Evolutionary conservation across 352 stramenopile species (phyloP).

Genomic region (Phytophthora nicotianae): DNA sequence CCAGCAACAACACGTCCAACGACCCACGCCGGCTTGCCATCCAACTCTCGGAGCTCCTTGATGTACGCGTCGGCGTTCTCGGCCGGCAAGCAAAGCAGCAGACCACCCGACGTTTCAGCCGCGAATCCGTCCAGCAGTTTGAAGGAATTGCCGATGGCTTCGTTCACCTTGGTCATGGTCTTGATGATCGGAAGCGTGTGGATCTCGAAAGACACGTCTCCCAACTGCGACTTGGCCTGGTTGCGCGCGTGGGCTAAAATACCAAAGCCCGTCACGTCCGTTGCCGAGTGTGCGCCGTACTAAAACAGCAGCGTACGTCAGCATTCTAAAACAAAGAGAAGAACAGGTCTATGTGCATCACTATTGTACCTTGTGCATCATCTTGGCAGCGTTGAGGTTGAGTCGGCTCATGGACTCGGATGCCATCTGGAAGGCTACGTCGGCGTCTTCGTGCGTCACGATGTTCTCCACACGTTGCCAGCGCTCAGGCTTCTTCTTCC

Average conservation of each 20-base stretch:
- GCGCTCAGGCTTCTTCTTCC: conserved; percentile 82
- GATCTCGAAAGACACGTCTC: conserved; percentile 91
- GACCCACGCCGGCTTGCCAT: conserved; percentile 92
- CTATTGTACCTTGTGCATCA: conserved; percentile 88
- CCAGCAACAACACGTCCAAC: conserved; percentile 90
- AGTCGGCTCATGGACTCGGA: conserved; percentile 94
- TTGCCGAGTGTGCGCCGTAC: conserved; percentile 92
- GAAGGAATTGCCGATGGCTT: conserved; percentile 92
- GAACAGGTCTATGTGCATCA: too few species aligned
- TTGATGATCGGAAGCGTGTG: conserved; percentile 94
- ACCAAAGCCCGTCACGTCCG: conserved; percentile 96
- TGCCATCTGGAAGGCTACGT: conserved; percentile 91
- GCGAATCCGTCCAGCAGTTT: conserved; percentile 91
- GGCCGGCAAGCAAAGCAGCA: conserved; percentile 91
- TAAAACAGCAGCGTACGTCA: conserved; percentile 29
- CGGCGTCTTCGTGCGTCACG: conserved; percentile 67
- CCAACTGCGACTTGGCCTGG: conserved; percentile 92
- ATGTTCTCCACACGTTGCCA: conserved; percentile 80
- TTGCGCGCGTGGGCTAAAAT: conserved; percentile 94
- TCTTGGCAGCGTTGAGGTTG: conserved; percentile 89
- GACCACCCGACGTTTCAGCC: conserved; percentile 94
- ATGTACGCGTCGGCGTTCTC: conserved; percentile 88
- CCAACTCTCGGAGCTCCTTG: conserved; percentile 85
- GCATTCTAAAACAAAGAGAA: not conserved
- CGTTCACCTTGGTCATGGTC: conserved; percentile 89